Evolutionary conservation across 176 grass and related monocot genomes (phyloP).

Genomic region (Elaeis guineensis): DNA sequence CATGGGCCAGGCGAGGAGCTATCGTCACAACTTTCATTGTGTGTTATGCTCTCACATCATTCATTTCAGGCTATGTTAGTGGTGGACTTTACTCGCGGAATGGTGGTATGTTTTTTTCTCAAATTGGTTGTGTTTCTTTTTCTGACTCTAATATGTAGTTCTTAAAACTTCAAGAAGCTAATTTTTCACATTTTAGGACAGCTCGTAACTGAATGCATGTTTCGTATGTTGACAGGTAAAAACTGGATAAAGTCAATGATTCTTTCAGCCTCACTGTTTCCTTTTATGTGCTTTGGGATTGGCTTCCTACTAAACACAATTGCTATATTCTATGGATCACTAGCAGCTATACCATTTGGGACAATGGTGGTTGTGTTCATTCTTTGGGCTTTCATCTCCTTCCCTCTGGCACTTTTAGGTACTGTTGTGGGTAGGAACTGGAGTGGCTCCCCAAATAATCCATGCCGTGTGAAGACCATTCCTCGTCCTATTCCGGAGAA

Average conservation of each 20-base stretch:
- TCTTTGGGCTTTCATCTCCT: conserved; percentile 98
- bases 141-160: background rate
- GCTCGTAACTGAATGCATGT: conserved; percentile 16
- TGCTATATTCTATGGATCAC: conserved; percentile 93
- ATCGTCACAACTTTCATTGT: conserved; percentile 97
- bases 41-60: conserved; percentile 97
- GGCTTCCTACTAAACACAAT: conserved; percentile 86
- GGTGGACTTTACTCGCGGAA: conserved; percentile 93
- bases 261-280: conserved; percentile 87
- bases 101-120: conserved; percentile 56
- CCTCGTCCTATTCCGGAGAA: conserved; percentile 93
- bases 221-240: conserved; percentile 63
- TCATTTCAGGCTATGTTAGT: conserved; percentile 98
- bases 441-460: conserved; percentile 98
- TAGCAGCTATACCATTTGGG: conserved; percentile 95
- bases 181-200: conserved; percentile 16
- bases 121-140: conserved; percentile 2
- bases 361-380: conserved; percentile 95
- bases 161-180: conserved; percentile 1
- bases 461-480: conserved; percentile 95
- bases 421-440: conserved; percentile 95
- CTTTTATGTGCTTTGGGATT: conserved; percentile 92
- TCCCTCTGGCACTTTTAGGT: conserved; percentile 80
- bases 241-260: conserved; percentile 97
- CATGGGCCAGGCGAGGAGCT: conserved; percentile 57